Base-by-base conservation (phyloP, 2,329 filamentous ascomycete species). In the Cercospora sp. region DNA sequence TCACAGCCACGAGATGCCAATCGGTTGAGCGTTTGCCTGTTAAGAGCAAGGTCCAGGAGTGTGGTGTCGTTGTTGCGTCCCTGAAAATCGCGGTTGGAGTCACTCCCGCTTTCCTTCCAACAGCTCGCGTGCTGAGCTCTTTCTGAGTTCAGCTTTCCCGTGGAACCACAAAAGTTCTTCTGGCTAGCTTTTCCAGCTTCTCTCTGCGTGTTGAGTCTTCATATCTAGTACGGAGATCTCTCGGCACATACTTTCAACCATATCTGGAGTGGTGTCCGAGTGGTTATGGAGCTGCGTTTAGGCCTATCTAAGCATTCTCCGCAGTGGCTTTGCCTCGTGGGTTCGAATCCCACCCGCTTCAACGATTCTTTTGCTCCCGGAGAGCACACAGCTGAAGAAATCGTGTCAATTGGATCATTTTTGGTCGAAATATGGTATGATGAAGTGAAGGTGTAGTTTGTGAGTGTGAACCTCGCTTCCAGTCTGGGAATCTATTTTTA, bases 211-310 rank as follows among this genome's bases (percentile, higher is more conserved):
- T 16, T 45, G 12, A 31, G 26, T 1, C 10, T n/a, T 57, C 30
- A 64, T 59, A 59, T 51, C 6, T 8, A 1, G 2, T 5, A 1
- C 51, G 62, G 51, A 64, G 16, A 45, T 51, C 12, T 45, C 64
- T 61, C 57, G 57, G 57, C 5, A 26, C 18, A 42, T 63, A 31
- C 48, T 64, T 42, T 58, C 28, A 57, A 45, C 51, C 62, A 40
- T 16, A 26, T 13, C 3, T 31, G 69, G 69, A 28, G 64, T 68
- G 60, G 57, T 72, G 72, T 70, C 69, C 66, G 68, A 74, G 72
- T 74, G 73, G 73, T 74, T 74, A 73, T 74, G 72, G 72, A 73
- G 71, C 72, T 73, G 70, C 71, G 72, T 74, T 74, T 75, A 74
- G 73, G 72, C 60, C 65, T n/a, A 45, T 66, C 72, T 73, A 73